Percentiles rank a stretch among this genome's conserved stretches.
phyloP scores from a whole-genome alignment of 179 eudicot genomes.

The Beta lomatogona region DNA sequence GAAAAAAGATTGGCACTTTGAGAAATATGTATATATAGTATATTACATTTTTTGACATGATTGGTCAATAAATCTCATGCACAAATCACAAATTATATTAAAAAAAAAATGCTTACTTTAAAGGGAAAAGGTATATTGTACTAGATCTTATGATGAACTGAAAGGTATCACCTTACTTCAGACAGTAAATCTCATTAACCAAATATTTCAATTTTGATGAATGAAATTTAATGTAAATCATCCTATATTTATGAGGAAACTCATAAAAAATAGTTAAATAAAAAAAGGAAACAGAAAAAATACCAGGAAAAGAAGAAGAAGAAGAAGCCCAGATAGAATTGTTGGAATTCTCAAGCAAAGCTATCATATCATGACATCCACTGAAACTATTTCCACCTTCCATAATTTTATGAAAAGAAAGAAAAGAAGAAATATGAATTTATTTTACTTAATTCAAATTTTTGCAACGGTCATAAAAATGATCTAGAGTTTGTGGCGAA shows the following conservation, averaged over 20 bases:
- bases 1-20: not conserved
- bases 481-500: conserved; percentile 38
- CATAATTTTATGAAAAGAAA: conserved; percentile 26
- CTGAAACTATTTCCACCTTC: conserved; percentile 29
- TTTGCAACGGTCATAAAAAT: conserved; percentile 12
- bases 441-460: not conserved
- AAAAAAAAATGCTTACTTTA: too few species aligned
- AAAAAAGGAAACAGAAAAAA: conserved; percentile 6
- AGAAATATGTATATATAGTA: too few species aligned
- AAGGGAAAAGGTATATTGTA: not conserved
- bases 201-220: not conserved
- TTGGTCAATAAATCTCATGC: not conserved
- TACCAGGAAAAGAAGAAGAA: conserved; percentile 35
- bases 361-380: conserved; percentile 20
- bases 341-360: conserved; percentile 25
- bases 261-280: not conserved
- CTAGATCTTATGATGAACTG: not conserved
- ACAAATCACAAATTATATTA: not conserved
- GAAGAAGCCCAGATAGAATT: conserved; percentile 33
- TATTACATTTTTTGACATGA: not conserved
- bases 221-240: not conserved
- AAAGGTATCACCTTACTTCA: not conserved
- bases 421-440: not conserved
- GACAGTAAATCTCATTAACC: not conserved
- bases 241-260: not conserved